These are phyloP conservation scores for Sonneratia caseolaris DNA, from an alignment of 345 rosid species.

Conservation along the genomic window DNA sequence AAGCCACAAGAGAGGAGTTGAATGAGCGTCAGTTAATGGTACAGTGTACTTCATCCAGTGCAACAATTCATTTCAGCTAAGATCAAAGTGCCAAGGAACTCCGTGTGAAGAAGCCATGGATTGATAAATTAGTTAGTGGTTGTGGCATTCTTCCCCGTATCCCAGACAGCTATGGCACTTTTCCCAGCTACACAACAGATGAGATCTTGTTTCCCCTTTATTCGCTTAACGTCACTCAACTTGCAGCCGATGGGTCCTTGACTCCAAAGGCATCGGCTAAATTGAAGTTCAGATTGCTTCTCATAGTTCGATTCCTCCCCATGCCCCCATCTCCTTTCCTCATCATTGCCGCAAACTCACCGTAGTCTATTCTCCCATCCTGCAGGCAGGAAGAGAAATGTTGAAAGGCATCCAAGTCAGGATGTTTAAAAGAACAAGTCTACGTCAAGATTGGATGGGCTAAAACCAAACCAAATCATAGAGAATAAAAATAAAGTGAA, in stretches of 20 bases:
- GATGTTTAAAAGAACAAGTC: neutral
- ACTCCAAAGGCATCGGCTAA: conserved; percentile 65
- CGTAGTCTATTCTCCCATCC: conserved; percentile 88
- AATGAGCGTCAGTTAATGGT: neutral
- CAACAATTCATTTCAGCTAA: neutral
- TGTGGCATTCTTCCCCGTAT: neutral
- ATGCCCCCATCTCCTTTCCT: conserved; percentile 53
- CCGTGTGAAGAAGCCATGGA: neutral
- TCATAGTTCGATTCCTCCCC: conserved; percentile 71
- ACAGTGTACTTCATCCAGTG: neutral
- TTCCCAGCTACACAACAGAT: conserved; percentile 3
- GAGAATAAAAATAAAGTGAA: neutral
- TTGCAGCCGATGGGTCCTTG: conserved; percentile 13
- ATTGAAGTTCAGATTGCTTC: conserved; percentile 56
- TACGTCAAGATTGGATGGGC: neutral
- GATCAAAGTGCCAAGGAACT: neutral
- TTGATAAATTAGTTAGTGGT: neutral
- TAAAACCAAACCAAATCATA: neutral
- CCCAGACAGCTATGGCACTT: neutral
- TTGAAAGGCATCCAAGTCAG: neutral
- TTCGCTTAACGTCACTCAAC: neutral
- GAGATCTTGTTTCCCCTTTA: neutral
- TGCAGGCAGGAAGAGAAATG: conserved; percentile 10
- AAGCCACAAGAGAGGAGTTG: neutral
- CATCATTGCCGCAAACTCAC: conserved; percentile 89